A percentile compares a stretch with the other conserved stretches of the same genome.
phyloP scores from a whole-genome alignment of 768 basidiomycete species.

The Russula dissimulans region DNA sequence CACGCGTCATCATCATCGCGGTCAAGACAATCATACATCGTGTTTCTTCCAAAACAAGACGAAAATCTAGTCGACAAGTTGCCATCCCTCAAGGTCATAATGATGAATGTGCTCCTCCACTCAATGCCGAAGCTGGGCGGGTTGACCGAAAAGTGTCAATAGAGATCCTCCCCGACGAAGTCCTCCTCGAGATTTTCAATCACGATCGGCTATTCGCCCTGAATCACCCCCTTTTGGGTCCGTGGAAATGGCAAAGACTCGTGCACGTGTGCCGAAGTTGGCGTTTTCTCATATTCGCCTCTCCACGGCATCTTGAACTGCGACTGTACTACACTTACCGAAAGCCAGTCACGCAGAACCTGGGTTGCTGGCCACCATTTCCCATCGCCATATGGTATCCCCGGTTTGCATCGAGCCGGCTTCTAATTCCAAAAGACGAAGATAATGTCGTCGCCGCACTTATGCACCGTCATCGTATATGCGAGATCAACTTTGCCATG shows the following conservation, averaged over 20 bases:
- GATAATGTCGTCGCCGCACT: neutral
- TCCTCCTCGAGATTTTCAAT: conserved; percentile 4
- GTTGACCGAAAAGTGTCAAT: neutral
- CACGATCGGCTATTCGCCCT: neutral
- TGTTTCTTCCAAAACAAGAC: neutral
- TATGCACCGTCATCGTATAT: neutral
- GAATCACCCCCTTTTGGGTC: neutral
- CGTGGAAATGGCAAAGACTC: conserved; percentile 8
- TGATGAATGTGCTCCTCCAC: neutral
- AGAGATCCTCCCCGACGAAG: neutral
- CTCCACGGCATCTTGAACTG: neutral
- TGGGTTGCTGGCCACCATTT: neutral
- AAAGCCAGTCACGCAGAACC: neutral
- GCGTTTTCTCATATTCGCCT: neutral
- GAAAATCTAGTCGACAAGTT: neutral
- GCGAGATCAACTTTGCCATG: neutral
- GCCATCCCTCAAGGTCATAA: neutral
- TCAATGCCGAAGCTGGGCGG: no score
- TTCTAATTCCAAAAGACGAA: neutral
- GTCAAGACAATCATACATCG: neutral
- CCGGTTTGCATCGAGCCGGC: neutral
- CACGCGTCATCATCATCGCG: neutral
- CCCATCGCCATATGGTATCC: conserved; percentile 6
- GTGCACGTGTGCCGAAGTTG: conserved; percentile 4
- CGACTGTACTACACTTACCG: neutral